Evolutionary conservation across 2,329 filamentous ascomycete species (phyloP).

Genomic region (Coniochaeta pulveracea): DNA sequence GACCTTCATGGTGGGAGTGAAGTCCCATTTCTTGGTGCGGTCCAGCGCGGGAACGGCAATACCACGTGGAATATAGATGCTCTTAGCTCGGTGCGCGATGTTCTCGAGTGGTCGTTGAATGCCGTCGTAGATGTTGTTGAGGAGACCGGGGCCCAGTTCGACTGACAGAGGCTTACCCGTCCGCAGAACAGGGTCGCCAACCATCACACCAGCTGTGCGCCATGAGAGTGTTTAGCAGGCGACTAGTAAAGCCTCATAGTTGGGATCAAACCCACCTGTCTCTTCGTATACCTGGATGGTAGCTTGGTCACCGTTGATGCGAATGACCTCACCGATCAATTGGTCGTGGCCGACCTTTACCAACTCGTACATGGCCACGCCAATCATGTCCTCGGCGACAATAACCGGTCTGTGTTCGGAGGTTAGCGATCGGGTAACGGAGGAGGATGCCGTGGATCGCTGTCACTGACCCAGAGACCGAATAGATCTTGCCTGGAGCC

Average conservation of each 20-base stretch:
- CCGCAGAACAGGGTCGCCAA: constrained; percentile 83
- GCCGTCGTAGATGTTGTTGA: constrained; percentile 99
- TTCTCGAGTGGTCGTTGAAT: constrained; percentile 89
- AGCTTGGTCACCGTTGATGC: constrained; percentile 89
- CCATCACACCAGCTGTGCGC: constrained; percentile 74
- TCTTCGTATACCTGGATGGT: constrained; percentile 99
- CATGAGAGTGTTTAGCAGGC: constrained; percentile 9
- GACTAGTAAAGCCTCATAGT: constrained; percentile 4
- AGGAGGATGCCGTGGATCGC: constrained; percentile 6
- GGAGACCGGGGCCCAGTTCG: constrained; percentile 89
- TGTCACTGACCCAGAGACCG: constrained; percentile 46
- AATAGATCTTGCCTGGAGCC: constrained; percentile 46
- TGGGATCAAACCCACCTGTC: constrained; percentile 54
- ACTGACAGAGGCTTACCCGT: constrained; percentile 96
- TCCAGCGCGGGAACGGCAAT: constrained; percentile 81
- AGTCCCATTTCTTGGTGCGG: constrained; percentile 91
- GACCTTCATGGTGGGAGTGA: constrained; percentile 82
- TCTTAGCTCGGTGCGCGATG: constrained; percentile 66
- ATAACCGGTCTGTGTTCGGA: constrained; percentile 62
- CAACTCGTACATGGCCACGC: constrained; percentile 99
- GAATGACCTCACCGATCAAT: constrained; percentile 94
- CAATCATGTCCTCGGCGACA: constrained; percentile 95
- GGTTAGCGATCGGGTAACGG: constrained; percentile 19
- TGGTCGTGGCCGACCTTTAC: constrained; percentile 86
- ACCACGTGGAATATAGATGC: constrained; percentile 96